phyloP scores from a whole-genome alignment of 441 rosid genomes.

The Gossypium trilobum region DNA sequence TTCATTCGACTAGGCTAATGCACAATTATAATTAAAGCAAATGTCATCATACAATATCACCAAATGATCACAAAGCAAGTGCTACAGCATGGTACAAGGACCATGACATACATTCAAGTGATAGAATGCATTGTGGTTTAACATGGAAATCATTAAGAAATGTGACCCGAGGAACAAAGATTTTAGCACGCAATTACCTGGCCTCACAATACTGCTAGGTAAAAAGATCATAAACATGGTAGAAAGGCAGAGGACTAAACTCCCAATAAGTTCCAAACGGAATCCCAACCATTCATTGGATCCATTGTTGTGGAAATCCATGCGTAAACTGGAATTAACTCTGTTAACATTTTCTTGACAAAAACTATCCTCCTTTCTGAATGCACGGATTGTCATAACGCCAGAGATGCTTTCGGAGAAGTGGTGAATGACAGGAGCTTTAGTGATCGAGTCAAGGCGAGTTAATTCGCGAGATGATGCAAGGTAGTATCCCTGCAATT shows the following conservation, averaged over 20 bases:
- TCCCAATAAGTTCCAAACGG: conserved; percentile 82
- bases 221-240: conserved; percentile 73
- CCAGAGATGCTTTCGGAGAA: conserved; percentile 92
- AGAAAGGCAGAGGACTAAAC: conserved; percentile 64
- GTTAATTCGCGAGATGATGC: conserved; percentile 78
- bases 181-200: conserved; percentile 43
- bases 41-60: background rate
- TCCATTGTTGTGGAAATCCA: conserved; percentile 85
- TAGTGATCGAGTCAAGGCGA: conserved; percentile 81
- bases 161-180: background rate
- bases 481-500: conserved; percentile 62
- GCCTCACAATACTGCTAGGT: conserved; percentile 69
- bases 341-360: conserved; percentile 57
- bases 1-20: background rate
- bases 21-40: background rate
- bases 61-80: background rate
- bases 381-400: conserved; percentile 73
- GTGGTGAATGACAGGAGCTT: conserved; percentile 90
- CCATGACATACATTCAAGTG: background rate
- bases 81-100: background rate
- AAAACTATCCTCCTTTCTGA: conserved; percentile 46
- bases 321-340: conserved; percentile 57
- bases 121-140: background rate
- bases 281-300: conserved; percentile 90
- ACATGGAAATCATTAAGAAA: background rate